These are phyloP conservation scores for Sporisorium iseilematis-ciliati DNA, from an alignment of 1,284 basidiomycete species.

Conservation along the genomic window DNA sequence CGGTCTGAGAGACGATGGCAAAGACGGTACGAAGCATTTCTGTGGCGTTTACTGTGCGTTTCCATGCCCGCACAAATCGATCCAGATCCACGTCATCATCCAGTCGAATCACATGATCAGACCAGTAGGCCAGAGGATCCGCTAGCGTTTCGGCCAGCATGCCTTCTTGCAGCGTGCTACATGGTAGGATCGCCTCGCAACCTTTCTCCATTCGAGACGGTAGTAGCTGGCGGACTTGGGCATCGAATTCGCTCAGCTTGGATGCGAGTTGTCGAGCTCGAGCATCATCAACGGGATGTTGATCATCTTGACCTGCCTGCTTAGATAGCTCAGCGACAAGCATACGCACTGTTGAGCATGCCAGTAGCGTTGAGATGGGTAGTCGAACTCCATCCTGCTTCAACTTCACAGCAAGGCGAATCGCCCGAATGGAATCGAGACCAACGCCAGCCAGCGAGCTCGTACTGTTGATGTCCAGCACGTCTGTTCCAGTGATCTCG, in stretches of 20 bases:
- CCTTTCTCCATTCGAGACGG: not conserved
- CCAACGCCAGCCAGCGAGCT: conserved; percentile 18
- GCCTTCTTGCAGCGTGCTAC: conserved; percentile 17
- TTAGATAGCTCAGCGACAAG: not conserved
- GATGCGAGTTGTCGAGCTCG: not conserved
- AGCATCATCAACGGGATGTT: not conserved
- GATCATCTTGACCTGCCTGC: not conserved
- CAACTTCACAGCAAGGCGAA: conserved; percentile 25
- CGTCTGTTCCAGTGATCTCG: conserved; percentile 11
- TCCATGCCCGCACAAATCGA: conserved; percentile 11
- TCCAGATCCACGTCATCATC: not conserved
- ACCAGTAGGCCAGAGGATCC: conserved; percentile 23
- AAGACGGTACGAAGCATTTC: conserved; percentile 19
- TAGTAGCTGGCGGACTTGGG: not conserved
- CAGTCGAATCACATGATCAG: conserved; percentile 10
- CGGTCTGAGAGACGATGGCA: conserved; percentile 8
- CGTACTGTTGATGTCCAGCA: conserved; percentile 5
- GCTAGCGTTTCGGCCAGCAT: conserved; percentile 21
- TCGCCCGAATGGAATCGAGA: conserved; percentile 19
- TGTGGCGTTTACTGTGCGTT: not conserved
- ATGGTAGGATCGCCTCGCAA: conserved; percentile 1
- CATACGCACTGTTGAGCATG: conserved; percentile 7
- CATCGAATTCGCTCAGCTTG: conserved; percentile 3
- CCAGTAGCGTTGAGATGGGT: conserved; percentile 3
- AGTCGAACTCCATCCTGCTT: conserved; percentile 12